Evolutionary conservation across 2,329 filamentous ascomycete species (phyloP), one percentile per base, ranked within the genome.

Genomic region (Cercospora nicotianae): DNA sequence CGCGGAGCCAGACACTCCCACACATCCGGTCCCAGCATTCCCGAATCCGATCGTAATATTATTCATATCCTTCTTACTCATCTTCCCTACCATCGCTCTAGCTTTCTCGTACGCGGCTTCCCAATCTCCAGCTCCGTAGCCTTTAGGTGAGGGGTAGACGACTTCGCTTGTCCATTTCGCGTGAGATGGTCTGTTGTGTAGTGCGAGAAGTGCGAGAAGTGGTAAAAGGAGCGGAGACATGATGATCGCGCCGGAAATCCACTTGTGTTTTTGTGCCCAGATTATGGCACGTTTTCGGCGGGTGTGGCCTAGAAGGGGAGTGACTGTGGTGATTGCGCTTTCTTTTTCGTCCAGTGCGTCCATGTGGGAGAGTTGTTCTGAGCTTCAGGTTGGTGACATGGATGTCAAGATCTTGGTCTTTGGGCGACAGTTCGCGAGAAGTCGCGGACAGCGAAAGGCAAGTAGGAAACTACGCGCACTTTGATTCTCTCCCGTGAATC

Each of bases 21-120:
- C 75, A 67, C 79, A 81, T 18, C 78, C 76, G 30, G 72, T 78
- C n/a, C 73, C 68, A 10, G 68, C 68, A 36, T 74, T 75, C 6
- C 69, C 64, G 42, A 74, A 73, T 8, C 78, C 78, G 18, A 77
- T 70, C 8, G 78, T 80, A 67, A 80, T 68, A 61, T 79, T 79
- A 66, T 77, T 77, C 75, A 79, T 79, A 65, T 79, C 78, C 55
- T 75, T 74, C 16, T 75, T 67, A 5, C 73, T 77, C 77, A 80
- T 79, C 20, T 76, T 75, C n/a, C 71, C 67, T 5, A 80, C 78
- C 67, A 78, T 69, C 7, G 70, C 68, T 26, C 70, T 71, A 0
- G 78, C 78, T 63, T 75, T 75, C 5, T 66, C 66, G 65, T 79
- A 79, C 3, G 78, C 75, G 3, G 67, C 55, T 0, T 72, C 68